Percentiles rank a stretch among this genome's conserved stretches.
Evolutionary conservation across 257 asterid species (phyloP).

Genomic region (Solanum etuberosum): DNA sequence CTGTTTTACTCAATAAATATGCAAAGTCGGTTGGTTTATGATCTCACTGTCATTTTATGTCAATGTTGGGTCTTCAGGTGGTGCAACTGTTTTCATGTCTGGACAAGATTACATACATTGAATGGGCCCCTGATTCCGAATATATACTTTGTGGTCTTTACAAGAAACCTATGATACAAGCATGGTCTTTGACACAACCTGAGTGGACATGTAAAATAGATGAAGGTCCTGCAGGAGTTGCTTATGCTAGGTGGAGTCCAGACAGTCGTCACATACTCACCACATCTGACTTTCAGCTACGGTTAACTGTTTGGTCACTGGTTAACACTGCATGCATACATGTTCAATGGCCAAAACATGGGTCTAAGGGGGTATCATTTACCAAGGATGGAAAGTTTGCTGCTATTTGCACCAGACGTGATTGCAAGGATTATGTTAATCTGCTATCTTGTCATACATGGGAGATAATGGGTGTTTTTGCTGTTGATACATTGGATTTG

Average conservation of each 20-base stretch:
- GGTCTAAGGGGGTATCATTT: slow-evolving; percentile 90
- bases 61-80: slow-evolving; percentile 35
- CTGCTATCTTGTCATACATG: slow-evolving; percentile 79
- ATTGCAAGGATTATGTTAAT: slow-evolving; percentile 94
- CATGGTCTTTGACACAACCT: slow-evolving; percentile 92
- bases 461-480: slow-evolving; percentile 94
- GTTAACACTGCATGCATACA: slow-evolving; percentile 91
- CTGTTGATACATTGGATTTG: slow-evolving; percentile 93
- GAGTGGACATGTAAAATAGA: slow-evolving; percentile 99
- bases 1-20: not conserved
- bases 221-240: slow-evolving; percentile 92
- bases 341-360: slow-evolving; percentile 94
- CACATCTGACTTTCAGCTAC: slow-evolving; percentile 85
- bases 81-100: slow-evolving; percentile 86
- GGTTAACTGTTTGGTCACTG: slow-evolving; percentile 93
- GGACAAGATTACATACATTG: slow-evolving; percentile 87
- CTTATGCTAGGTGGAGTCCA: slow-evolving; percentile 99
- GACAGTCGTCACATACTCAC: slow-evolving; percentile 99
- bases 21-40: not conserved
- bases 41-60: not conserved
- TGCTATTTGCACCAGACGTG: slow-evolving; percentile 95
- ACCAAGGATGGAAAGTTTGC: slow-evolving; percentile 95
- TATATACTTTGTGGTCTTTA: slow-evolving; percentile 87
- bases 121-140: slow-evolving; percentile 96
- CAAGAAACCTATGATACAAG: slow-evolving; percentile 94